A percentile compares a stretch with the other conserved stretches of the same genome.
phyloP scores from a whole-genome alignment of 129 eudicot species.

The Calendula officinalis region DNA sequence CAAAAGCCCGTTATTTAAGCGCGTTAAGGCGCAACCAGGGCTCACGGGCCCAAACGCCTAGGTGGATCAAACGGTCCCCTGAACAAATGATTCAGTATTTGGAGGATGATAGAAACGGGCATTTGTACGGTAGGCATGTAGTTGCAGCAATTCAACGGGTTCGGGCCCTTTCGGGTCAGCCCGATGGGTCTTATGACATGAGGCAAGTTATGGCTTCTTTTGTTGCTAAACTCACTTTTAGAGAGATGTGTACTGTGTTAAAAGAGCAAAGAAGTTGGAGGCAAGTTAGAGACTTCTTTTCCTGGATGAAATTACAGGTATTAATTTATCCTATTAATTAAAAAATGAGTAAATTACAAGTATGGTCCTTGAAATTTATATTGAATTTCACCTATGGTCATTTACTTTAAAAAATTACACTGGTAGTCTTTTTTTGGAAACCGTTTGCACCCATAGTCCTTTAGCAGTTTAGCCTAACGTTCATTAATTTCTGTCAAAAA shows the following conservation, averaged over 20 bases:
- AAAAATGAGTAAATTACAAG: too few relatives aligned
- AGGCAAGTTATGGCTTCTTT: constrained; percentile 77
- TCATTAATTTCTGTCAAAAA: too few relatives aligned
- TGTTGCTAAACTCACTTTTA: constrained; percentile 71
- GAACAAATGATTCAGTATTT: constrained; percentile 89
- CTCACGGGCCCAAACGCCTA: constrained; percentile 67
- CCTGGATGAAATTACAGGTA: constrained; percentile 99
- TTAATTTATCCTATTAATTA: too few relatives aligned
- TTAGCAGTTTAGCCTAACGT: too few relatives aligned
- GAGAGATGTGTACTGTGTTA: constrained; percentile 88
- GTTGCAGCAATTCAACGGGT: constrained; percentile 83
- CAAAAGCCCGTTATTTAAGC: constrained; percentile 68
- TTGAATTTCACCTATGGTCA: too few relatives aligned
- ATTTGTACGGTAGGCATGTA: constrained; percentile 83
- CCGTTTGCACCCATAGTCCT: too few relatives aligned
- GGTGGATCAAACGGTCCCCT: constrained; percentile 83
- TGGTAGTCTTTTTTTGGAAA: too few relatives aligned
- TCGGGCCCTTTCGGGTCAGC: constrained; percentile 56
- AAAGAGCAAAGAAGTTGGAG: constrained; percentile 88
- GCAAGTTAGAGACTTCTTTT: constrained; percentile 76
- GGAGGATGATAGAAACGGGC: constrained; percentile 89
- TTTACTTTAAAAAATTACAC: too few relatives aligned
- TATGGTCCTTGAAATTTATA: too few relatives aligned
- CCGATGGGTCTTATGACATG: constrained; percentile 75
- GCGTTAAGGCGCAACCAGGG: constrained; percentile 82